These are phyloP conservation scores for Cercospora berteroae DNA, from an alignment of 2,329 filamentous ascomycete genomes.

Conservation along the genomic window DNA sequence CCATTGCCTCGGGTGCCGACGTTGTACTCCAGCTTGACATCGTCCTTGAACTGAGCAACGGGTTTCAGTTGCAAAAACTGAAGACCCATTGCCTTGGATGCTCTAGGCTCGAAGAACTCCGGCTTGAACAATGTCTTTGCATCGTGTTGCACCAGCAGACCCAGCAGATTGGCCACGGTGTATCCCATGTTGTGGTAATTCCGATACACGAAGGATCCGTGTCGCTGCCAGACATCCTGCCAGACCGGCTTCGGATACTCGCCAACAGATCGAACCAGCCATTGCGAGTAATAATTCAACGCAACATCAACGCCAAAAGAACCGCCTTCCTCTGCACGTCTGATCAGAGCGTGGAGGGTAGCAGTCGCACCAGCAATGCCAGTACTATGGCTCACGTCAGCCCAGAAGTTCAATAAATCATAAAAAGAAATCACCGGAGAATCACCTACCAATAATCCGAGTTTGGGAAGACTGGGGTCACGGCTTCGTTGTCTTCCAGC, in stretches of 20 bases:
- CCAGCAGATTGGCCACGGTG: slow-evolving; percentile 42
- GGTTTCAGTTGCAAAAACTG: slow-evolving; percentile 47
- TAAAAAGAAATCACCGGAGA: neutral
- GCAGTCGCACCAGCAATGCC: slow-evolving; percentile 26
- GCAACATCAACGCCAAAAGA: slow-evolving; percentile 27
- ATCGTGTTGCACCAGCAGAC: slow-evolving; percentile 43
- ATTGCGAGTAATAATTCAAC: slow-evolving; percentile 34
- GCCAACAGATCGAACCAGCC: slow-evolving; percentile 31
- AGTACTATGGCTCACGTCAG: slow-evolving; percentile 21
- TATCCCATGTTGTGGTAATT: slow-evolving; percentile 52
- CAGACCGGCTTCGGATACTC: slow-evolving; percentile 42
- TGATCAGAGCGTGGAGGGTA: slow-evolving; percentile 29
- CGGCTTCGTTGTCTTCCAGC: slow-evolving; percentile 20
- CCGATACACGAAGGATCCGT: slow-evolving; percentile 51
- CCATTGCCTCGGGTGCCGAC: slow-evolving; percentile 54
- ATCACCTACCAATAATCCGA: slow-evolving; percentile 26
- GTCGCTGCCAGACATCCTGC: slow-evolving; percentile 48
- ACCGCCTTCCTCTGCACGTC: slow-evolving; percentile 29
- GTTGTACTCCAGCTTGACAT: slow-evolving; percentile 47
- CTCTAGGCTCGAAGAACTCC: slow-evolving; percentile 50
- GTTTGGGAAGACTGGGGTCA: slow-evolving; percentile 30
- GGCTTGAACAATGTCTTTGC: slow-evolving; percentile 45
- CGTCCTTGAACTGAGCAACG: slow-evolving; percentile 43
- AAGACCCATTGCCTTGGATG: slow-evolving; percentile 40
- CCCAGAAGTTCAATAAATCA: neutral